Conservation (phyloP, 306 rosid genomes). For the Vigna angularis region DNA sequence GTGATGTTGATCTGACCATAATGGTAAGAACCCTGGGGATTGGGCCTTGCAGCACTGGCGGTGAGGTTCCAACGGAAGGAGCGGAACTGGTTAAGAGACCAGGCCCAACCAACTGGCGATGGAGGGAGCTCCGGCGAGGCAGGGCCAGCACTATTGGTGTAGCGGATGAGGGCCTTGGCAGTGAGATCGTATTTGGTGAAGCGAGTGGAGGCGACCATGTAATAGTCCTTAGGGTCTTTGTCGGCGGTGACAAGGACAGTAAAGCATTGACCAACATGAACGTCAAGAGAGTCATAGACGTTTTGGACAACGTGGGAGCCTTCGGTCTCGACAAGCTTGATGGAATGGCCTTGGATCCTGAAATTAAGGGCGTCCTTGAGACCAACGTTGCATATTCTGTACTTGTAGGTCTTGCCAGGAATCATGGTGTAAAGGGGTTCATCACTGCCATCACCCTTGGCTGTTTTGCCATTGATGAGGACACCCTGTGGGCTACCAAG, state of each 20-base stretch:
- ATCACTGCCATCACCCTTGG: conserved; percentile 60
- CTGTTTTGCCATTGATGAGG: conserved; percentile 60
- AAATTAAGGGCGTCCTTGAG: conserved; percentile 74
- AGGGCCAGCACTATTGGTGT: conserved; percentile 50
- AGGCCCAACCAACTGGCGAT: conserved; percentile 79
- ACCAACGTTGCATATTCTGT: conserved; percentile 77
- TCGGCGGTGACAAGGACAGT: conserved; percentile 70
- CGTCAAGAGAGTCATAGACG: conserved; percentile 72
- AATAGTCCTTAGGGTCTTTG: conserved; percentile 71
- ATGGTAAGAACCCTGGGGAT: conserved; percentile 88
- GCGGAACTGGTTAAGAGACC: conserved; percentile 90
- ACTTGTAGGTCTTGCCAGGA: conserved; percentile 75
- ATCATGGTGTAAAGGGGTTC: conserved; percentile 73
- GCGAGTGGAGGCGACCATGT: conserved; percentile 80
- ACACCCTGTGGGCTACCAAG: conserved; percentile 63
- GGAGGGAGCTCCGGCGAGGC: conserved; percentile 58
- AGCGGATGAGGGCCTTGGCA: conserved; percentile 57
- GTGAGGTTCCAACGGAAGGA: conserved; percentile 91
- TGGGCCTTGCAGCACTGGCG: conserved; percentile 89
- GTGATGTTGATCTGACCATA: conserved; percentile 83
- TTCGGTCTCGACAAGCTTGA: conserved; percentile 75
- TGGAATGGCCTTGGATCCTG: conserved; percentile 69
- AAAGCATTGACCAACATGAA: conserved; percentile 82
- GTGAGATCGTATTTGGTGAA: conserved; percentile 57
- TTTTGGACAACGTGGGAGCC: conserved; percentile 82